Base-by-base conservation (phyloP, 148 eudicot genomes). In the Chenopodium formosanum region DNA sequence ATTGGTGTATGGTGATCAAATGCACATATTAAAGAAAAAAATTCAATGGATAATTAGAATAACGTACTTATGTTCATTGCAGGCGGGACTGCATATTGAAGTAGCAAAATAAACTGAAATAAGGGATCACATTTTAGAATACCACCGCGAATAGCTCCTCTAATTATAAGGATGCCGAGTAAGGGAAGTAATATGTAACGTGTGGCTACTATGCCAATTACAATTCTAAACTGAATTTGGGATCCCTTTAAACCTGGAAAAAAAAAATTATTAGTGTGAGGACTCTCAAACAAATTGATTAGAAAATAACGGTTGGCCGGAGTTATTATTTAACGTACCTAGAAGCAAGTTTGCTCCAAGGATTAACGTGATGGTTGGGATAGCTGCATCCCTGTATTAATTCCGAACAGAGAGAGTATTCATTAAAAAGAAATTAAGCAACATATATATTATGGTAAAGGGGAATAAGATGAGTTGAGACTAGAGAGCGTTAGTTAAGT, bases 21-120 rank as follows among this genome's bases (percentile, higher is more conserved):
- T 50, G 14, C 53, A 50, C 12, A 9, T 9, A 50, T 12, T 11
- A 0, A 50, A 50, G 53, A 10, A 50, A 13, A 34, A 50, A 9
- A 9, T 50, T 11, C 13, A 50, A 50, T 50, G 9, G 53, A 25
- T 25, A 25, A 25, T 1, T 9, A 70, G 44, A 40, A 7, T 40
- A 40, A 40, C 9, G 13, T 85, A 94, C 97, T 93, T 80, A 92
- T 91, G 83, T 89, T 93, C 92, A 95, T 93, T n/a, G 99, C 99
- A 47, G 99, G 97, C 56, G 99, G 99, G 81, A 93, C 79, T 40
- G 95, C 93, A 85, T 83, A 95, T 63, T 95, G 99, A 79, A 95
- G 90, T 75, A 95, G 70, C 79, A 95, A 94, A 83, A 93, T 88
- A 82, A 93, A 93, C 78, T 87, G 87, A 82, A 92, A 92, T 31